Conservation (phyloP, 345 rosid species). For the Citrus reticulata region DNA sequence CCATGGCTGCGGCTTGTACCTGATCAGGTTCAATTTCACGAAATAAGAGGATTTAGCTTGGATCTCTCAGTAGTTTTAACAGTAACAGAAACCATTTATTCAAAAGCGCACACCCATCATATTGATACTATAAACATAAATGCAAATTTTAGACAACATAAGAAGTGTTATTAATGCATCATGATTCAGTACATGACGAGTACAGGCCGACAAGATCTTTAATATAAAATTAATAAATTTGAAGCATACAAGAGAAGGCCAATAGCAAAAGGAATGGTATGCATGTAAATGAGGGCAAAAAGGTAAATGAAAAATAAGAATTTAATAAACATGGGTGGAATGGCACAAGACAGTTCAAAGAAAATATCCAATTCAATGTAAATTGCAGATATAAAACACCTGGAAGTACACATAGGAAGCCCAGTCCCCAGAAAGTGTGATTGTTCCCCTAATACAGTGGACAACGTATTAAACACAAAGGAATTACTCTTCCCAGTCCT, state of each 20-base stretch:
- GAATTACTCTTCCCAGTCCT: background rate
- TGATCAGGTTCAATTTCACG: slow-evolving; percentile 37
- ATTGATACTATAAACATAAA: background rate
- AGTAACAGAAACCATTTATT: background rate
- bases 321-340: background rate
- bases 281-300: background rate
- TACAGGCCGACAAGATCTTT: background rate
- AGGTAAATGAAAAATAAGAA: background rate
- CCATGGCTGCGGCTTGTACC: slow-evolving; percentile 32
- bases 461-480: background rate
- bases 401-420: background rate
- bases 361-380: background rate
- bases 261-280: background rate
- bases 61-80: background rate
- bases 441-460: background rate
- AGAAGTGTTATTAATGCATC: background rate
- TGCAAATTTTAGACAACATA: background rate
- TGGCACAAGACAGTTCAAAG: background rate
- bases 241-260: background rate
- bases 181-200: background rate
- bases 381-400: background rate
- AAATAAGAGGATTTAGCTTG: background rate
- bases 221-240: background rate
- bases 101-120: background rate
- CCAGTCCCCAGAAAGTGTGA: background rate